Evolutionary conservation across 108 stramenopile genomes (phyloP).

Genomic region (Pseudonitzschia pungens): DNA sequence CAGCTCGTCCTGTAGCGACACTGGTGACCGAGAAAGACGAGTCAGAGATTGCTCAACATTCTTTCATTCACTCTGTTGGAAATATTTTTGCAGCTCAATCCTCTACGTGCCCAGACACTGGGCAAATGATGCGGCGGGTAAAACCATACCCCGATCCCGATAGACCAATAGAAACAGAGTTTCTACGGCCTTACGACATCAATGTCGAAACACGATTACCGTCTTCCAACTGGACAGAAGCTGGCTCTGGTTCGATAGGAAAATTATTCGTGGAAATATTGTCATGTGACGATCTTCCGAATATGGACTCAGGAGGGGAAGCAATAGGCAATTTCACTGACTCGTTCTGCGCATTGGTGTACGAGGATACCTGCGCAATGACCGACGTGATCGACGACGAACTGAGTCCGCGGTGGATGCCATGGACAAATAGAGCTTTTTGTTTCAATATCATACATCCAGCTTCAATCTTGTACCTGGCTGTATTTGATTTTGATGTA

Average conservation of each 20-base stretch:
- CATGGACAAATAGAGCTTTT: constrained; percentile 74
- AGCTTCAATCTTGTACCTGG: constrained; percentile 51
- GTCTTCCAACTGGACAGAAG: constrained; percentile 64
- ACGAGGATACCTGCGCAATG: constrained; percentile 65
- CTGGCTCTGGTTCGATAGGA: constrained; percentile 63
- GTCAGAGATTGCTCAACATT: constrained; percentile 32
- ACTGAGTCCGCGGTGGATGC: constrained; percentile 65
- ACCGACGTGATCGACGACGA: constrained; percentile 69
- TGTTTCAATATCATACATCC: constrained; percentile 63
- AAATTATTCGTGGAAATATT: constrained; percentile 66
- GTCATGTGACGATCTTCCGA: constrained; percentile 62
- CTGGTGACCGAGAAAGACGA: constrained; percentile 61
- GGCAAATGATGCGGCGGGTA: constrained; percentile 30
- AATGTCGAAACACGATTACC: constrained; percentile 46
- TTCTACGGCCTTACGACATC: constrained; percentile 49
- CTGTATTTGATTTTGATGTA: constrained; percentile 62
- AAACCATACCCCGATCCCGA: constrained; percentile 74
- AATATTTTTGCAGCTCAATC: constrained; percentile 26
- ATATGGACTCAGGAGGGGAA: constrained; percentile 54
- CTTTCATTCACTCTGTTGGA: constrained; percentile 36
- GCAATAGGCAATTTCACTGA: constrained; percentile 65
- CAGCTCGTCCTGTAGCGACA: constrained; percentile 19
- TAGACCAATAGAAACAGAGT: constrained; percentile 41
- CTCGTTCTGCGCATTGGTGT: constrained; percentile 64
- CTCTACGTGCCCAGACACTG: constrained; percentile 20